Conservation (phyloP, 2,329 filamentous ascomycete genomes). For the Colletotrichum sp. region DNA sequence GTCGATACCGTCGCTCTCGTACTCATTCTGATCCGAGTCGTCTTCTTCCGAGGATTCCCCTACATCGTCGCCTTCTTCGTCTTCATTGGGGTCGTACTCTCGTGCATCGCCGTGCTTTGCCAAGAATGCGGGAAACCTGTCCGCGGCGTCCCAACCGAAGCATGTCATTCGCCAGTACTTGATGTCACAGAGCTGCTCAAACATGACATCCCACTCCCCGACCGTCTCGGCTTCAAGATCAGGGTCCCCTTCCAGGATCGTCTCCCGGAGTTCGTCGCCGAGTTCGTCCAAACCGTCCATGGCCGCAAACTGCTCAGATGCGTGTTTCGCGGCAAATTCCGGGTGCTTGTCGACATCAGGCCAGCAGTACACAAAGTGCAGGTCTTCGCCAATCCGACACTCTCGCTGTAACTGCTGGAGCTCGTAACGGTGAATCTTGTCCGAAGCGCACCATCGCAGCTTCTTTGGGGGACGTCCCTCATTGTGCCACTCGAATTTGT, state of each 20-base stretch:
- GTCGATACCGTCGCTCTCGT: slow-evolving; percentile 46
- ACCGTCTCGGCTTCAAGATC: not conserved
- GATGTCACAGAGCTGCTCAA: not conserved
- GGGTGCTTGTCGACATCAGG: slow-evolving; percentile 34
- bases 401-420: slow-evolving; percentile 30
- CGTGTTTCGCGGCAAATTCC: slow-evolving; percentile 31
- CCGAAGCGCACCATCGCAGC: slow-evolving; percentile 36
- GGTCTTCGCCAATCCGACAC: slow-evolving; percentile 27
- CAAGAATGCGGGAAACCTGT: not conserved
- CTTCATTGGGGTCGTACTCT: not conserved
- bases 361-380: slow-evolving; percentile 34
- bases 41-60: slow-evolving; percentile 15
- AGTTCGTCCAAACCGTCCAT: not conserved
- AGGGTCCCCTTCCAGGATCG: not conserved
- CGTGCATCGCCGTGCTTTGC: not conserved
- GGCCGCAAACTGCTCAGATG: not conserved
- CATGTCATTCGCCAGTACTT: slow-evolving; percentile 1
- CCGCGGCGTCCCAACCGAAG: slow-evolving; percentile 12
- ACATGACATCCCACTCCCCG: not conserved
- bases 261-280: not conserved
- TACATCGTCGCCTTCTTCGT: not conserved
- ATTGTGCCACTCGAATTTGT: slow-evolving; percentile 21
- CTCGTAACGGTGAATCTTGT: slow-evolving; percentile 30
- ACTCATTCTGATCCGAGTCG: slow-evolving; percentile 27
- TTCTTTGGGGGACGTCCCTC: slow-evolving; percentile 9